Conservation (phyloP, 2,329 filamentous ascomycete species). For the Dactylellina haptotyla region DNA sequence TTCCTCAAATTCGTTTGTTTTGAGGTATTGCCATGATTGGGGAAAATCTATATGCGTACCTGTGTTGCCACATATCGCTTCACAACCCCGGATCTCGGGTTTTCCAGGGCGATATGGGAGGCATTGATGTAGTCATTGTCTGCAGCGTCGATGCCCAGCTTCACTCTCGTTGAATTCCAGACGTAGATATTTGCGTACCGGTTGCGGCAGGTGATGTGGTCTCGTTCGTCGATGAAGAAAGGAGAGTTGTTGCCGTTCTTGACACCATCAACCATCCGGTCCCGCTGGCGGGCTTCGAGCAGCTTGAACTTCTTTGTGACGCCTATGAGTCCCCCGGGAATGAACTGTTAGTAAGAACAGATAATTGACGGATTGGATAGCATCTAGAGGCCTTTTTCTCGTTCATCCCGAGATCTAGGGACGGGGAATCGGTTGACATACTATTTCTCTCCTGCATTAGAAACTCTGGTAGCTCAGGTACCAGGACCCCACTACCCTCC, state of each 20-base stretch:
- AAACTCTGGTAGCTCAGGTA: constrained; percentile 36
- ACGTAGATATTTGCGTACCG: constrained; percentile 91
- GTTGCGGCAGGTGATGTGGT: constrained; percentile 62
- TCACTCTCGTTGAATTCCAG: constrained; percentile 86
- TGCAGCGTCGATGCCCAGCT: constrained; percentile 78
- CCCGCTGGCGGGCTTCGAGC: constrained; percentile 41
- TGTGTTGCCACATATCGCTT: constrained; percentile 88
- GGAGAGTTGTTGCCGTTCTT: constrained; percentile 24
- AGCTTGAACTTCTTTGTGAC: constrained; percentile 44
- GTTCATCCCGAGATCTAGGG: not conserved
- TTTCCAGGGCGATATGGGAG: constrained; percentile 72
- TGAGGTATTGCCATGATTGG: too few species aligned
- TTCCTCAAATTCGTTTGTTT: too few species aligned
- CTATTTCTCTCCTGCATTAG: constrained; percentile 32
- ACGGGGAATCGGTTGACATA: constrained; percentile 5
- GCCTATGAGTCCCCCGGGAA: constrained; percentile 5
- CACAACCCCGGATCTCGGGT: constrained; percentile 66
- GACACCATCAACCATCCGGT: constrained; percentile 27
- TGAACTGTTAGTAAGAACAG: not conserved
- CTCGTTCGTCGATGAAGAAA: constrained; percentile 55
- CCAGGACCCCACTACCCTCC: constrained; percentile 18
- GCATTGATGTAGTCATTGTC: constrained; percentile 84
- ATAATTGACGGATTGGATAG: too few species aligned
- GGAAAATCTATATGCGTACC: constrained; percentile 62
- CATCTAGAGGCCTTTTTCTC: not conserved